Evolutionary conservation across 2,329 filamentous ascomycete species (phyloP).

Genomic region (Pseudopithomyces maydicus): DNA sequence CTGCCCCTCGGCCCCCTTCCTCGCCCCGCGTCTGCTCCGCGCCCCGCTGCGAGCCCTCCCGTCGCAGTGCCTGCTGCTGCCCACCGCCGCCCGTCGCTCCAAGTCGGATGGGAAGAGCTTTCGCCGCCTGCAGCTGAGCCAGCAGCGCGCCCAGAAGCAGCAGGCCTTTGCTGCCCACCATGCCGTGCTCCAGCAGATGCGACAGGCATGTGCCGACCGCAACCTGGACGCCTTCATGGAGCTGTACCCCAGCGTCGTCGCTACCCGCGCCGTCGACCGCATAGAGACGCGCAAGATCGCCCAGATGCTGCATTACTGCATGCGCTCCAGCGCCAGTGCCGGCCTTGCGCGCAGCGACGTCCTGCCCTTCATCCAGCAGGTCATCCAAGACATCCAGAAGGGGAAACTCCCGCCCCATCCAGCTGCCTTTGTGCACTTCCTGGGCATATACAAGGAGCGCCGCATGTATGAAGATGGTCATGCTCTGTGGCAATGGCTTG

Average conservation of each 20-base stretch:
- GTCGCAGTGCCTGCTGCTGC: slow-evolving; percentile 8
- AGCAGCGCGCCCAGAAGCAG: not conserved
- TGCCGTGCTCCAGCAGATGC: slow-evolving; percentile 19
- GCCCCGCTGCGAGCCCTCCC: slow-evolving; percentile 13
- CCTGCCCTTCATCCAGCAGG: slow-evolving; percentile 40
- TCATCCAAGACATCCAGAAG: slow-evolving; percentile 48
- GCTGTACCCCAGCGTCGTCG: slow-evolving; percentile 32
- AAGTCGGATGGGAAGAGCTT: slow-evolving; percentile 18
- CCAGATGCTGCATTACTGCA: slow-evolving; percentile 42
- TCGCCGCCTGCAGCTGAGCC: not conserved
- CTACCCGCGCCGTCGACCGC: slow-evolving; percentile 13
- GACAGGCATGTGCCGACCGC: slow-evolving; percentile 21
- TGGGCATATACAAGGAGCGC: slow-evolving; percentile 54
- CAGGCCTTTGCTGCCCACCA: not conserved
- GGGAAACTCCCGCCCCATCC: slow-evolving; percentile 43
- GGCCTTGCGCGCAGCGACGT: slow-evolving; percentile 11
- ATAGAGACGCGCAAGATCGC: slow-evolving; percentile 39
- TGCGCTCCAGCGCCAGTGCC: slow-evolving; percentile 26
- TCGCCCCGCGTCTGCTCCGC: slow-evolving; percentile 38
- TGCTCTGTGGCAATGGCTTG: slow-evolving; percentile 56
- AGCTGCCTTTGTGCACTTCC: slow-evolving; percentile 51
- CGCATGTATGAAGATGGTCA: slow-evolving; percentile 45
- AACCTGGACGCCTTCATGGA: slow-evolving; percentile 26
- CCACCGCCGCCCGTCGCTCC: slow-evolving; percentile 11
- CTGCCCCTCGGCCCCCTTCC: slow-evolving; percentile 43